Conservation (phyloP, 192 early-diverging fungal species). For the Podila epigama region DNA sequence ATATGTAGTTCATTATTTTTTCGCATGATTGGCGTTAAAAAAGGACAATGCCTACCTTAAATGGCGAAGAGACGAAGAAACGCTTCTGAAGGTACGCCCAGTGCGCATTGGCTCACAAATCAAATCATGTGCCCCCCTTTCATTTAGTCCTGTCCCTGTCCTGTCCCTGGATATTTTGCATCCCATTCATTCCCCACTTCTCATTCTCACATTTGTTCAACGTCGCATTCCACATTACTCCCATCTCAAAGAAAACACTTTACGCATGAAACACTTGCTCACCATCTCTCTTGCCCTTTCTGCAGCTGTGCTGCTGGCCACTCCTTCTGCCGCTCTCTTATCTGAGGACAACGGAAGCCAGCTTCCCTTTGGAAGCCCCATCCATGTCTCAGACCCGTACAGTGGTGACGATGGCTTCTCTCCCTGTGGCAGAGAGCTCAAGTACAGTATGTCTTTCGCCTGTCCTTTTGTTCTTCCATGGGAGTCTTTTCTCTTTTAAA, state of each 20-base stretch:
- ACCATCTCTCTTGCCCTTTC: conserved; percentile 28
- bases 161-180: neutral
- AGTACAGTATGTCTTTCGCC: too few relatives aligned
- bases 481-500: too few relatives aligned
- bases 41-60: too few relatives aligned
- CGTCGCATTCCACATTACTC: neutral
- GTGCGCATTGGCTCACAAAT: neutral
- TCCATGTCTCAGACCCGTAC: too few relatives aligned
- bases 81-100: too few relatives aligned
- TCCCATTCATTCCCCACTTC: neutral
- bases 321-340: conserved; percentile 6
- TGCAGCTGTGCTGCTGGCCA: conserved; percentile 12
- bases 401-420: too few relatives aligned
- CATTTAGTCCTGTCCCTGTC: neutral
- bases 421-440: too few relatives aligned
- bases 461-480: too few relatives aligned
- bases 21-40: too few relatives aligned
- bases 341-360: conserved; percentile 9
- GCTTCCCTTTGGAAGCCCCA: neutral
- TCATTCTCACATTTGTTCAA: neutral
- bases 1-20: too few relatives aligned
- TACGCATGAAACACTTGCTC: conserved; percentile 31
- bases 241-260: neutral
- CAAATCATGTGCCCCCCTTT: neutral
- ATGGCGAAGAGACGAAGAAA: too few relatives aligned